phyloP scores from a whole-genome alignment of 2,329 filamentous ascomycete species.

The Verticillium zaregamsianum region DNA sequence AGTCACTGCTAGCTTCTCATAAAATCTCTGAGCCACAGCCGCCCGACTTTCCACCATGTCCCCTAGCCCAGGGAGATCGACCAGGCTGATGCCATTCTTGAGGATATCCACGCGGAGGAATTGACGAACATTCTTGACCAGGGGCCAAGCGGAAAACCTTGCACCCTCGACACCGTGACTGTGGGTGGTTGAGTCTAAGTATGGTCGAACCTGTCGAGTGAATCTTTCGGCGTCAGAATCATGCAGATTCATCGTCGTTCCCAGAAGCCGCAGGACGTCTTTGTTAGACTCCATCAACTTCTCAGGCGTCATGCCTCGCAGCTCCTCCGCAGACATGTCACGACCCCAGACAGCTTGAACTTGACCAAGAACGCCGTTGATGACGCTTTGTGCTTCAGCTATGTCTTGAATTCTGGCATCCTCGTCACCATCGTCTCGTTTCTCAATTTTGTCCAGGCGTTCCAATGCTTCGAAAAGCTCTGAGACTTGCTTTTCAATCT shows the following conservation, averaged over 20 bases:
- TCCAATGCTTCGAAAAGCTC: slow-evolving; percentile 14
- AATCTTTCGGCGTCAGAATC: slow-evolving; percentile 2
- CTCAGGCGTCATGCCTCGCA: slow-evolving; percentile 4
- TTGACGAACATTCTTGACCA: slow-evolving; percentile 31
- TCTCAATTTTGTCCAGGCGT: not conserved
- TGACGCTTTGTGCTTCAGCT: not conserved
- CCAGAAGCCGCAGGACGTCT: slow-evolving; percentile 4
- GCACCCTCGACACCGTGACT: not conserved
- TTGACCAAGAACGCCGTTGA: slow-evolving; percentile 14
- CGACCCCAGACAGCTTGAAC: slow-evolving; percentile 17
- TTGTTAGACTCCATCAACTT: slow-evolving; percentile 12
- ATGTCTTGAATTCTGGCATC: slow-evolving; percentile 8
- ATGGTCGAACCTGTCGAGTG: slow-evolving; percentile 17
- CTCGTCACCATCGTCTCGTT: slow-evolving; percentile 11
- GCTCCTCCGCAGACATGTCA: slow-evolving; percentile 4
- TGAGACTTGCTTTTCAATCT: slow-evolving; percentile 12
- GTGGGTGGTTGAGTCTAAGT: slow-evolving; percentile 17
- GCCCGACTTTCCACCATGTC: slow-evolving; percentile 29
- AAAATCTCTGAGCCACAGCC: slow-evolving; percentile 14
- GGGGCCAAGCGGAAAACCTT: slow-evolving; percentile 27
- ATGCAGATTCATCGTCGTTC: not conserved
- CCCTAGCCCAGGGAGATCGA: slow-evolving; percentile 49
- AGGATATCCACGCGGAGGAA: slow-evolving; percentile 41
- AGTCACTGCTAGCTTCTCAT: slow-evolving; percentile 17
- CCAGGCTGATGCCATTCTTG: slow-evolving; percentile 43